Base-by-base conservation (phyloP, 2,329 filamentous ascomycete genomes). In the Nigrospora osmanthi region DNA sequence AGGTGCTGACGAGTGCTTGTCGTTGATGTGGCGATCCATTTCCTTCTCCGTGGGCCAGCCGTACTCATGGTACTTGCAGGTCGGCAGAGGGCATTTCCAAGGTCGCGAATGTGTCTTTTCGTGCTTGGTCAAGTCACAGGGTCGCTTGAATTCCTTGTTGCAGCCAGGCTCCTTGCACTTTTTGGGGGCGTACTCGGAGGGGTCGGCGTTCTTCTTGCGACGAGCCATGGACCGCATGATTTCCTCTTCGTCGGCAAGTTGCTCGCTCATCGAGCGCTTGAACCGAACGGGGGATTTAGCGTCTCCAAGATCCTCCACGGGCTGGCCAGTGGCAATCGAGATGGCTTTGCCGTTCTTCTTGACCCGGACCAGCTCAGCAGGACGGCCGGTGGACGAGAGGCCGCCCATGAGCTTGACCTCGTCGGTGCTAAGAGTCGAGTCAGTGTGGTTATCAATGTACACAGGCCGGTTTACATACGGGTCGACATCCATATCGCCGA, bases 41-140 rank as follows among this genome's bases (percentile, higher is more conserved):
- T 97, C 93, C 70, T 98, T 97, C 68, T 97, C 90, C 0, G 93
- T 97, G 5, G 93, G 91, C 87, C 91, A 97, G 41, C 93, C 93
- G 56, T 87, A 81, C 32, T 85, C 78, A 63, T 87, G 81, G 66
- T 95, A 97, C 63, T 94, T 95, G 85, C 93, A 97, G 38, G 79
- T 82, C 35, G 77, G 60, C 17, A 87, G 73, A 7, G 82, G 78
- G 66, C 93, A 98, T 72, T 98, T 98, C 86, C 87, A 96, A 11
- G 91, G 93, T 33, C 93, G 87, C 45, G 88, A 89, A 65, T 98
- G 93, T 0, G 91, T 97, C 75, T 97, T 98, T 70, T 95, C 87
- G 68, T 98, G 93, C 74, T 97, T 97, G 54, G 89, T 96, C 47
- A 97, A 73, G 64, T 98, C 93, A 66, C 93, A 97, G n/a, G 89